Base-by-base conservation (phyloP, 768 basidiomycete species). In the Lactifluus rugatus region DNA sequence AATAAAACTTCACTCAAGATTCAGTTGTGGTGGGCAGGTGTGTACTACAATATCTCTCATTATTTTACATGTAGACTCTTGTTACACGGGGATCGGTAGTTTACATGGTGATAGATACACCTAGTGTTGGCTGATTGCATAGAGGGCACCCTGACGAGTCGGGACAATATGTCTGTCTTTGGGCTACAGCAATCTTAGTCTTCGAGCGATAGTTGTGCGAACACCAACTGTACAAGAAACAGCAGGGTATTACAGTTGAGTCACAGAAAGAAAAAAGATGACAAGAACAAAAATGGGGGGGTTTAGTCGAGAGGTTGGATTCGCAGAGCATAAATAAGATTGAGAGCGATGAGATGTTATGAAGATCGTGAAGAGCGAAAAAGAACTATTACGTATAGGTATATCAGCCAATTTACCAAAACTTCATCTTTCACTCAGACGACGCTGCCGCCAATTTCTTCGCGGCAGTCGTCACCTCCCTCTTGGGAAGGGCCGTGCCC, bases 401-500 rank as follows among this genome's bases (percentile, higher is more conserved):
- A 19, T 44, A 19, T 41, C 39, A 10, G n/a, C n/a, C n/a, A n/a
- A n/a, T n/a, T n/a, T n/a, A n/a, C n/a, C n/a, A n/a, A n/a, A n/a
- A n/a, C 10, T 23, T 13, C 42, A 23, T 23, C 14, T 19, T 23
- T 44, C 21, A 70, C 16, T 69, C 65, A 28, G 65, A 61, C 39
- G 64, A 54, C 34, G 60, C 66, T 3, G 64, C n/a, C n/a, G 9
- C 48, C 11, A 61, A 50, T 14, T 60, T 45, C 21, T 56, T 36
- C 16, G 16, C 37, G 5, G 37, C 37, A 10, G 49, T 51, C 3
- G 61, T 42, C 52, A 57, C 48, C 21, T 67, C 65, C 23, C 58
- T 62, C 61, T 64, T 67, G 5, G 62, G 54, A 1, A 57, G 34
- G 11, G 42, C 47, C 13, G 69, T 66, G 23, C 81, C 84, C 41